Percentiles rank a stretch among this genome's conserved stretches.
Conservation (phyloP, 768 basidiomycete genomes). For the Chalciporus sphaerocephalus region DNA sequence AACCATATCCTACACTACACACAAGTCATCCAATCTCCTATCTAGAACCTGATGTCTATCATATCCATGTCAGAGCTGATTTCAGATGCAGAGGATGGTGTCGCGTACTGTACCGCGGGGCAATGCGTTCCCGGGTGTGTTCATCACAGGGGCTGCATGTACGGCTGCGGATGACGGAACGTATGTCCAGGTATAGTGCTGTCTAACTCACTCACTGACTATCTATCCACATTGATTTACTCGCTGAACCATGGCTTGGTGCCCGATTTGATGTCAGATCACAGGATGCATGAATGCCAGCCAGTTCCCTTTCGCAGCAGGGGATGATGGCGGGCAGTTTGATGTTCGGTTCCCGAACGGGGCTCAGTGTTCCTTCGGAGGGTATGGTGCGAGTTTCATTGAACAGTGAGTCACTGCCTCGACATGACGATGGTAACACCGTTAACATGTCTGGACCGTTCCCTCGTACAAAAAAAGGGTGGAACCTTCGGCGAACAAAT, state of each 20-base stretch:
- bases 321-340: conserved; percentile 46
- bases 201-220: too few species aligned
- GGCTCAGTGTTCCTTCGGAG: conserved; percentile 50
- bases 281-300: conserved; percentile 36
- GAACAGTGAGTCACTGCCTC: conserved; percentile 35
- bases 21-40: too few species aligned
- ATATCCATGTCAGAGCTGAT: conserved; percentile 32
- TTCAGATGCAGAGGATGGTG: conserved; percentile 36
- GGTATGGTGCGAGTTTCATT: conserved; percentile 49
- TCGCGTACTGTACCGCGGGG: conserved; percentile 32
- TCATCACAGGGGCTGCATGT: conserved; percentile 37
- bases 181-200: conserved; percentile 41
- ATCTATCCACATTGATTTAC: not conserved
- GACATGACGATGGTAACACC: not conserved
- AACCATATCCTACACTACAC: too few species aligned
- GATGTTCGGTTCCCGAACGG: conserved; percentile 50
- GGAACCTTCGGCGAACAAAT: conserved; percentile 42
- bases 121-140: conserved; percentile 30
- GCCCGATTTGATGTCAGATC: conserved; percentile 29
- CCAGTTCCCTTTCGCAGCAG: conserved; percentile 30
- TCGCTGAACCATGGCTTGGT: not conserved
- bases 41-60: too few species aligned
- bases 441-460: not conserved
- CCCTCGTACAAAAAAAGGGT: conserved; percentile 30
- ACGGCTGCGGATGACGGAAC: conserved; percentile 33